These are phyloP conservation scores for Cyclotella atomus DNA, from an alignment of 108 stramenopile genomes.

Conservation along the genomic window DNA sequence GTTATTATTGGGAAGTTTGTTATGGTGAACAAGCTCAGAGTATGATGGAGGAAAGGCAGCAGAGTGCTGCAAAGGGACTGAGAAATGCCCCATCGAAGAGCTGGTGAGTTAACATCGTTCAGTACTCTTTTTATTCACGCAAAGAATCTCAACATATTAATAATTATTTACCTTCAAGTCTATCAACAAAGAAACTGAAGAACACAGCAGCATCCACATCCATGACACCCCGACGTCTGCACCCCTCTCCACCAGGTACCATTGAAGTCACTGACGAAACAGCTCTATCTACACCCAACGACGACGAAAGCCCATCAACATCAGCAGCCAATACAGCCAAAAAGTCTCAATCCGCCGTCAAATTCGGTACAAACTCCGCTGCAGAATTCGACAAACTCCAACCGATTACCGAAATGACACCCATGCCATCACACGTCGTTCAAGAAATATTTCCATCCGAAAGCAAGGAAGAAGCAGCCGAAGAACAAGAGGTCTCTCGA, in stretches of 20 bases:
- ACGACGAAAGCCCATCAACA: conserved; percentile 7
- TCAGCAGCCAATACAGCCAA: conserved; percentile 1
- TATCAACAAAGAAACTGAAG: conserved; percentile 43
- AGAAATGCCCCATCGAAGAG: conserved; percentile 37
- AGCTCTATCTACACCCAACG: conserved; percentile 20
- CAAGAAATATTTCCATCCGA: conserved; percentile 38
- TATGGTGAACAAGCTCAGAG: conserved; percentile 29
- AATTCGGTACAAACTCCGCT: conserved; percentile 45
- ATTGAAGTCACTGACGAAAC: conserved; percentile 5
- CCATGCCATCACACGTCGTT: conserved; percentile 31
- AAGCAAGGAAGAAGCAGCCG: conserved; percentile 9
- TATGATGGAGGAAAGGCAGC: not conserved
- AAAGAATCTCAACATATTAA: not conserved
- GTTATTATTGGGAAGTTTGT: conserved; percentile 50
- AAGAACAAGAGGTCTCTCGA: conserved; percentile 13
- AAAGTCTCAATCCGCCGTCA: conserved; percentile 35
- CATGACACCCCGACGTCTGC: conserved; percentile 42
- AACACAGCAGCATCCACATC: conserved; percentile 13
- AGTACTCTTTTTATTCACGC: too few relatives aligned
- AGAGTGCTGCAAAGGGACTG: not conserved
- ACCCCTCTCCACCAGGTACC: conserved; percentile 8
- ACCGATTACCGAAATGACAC: conserved; percentile 50
- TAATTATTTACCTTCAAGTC: conserved; percentile 11
- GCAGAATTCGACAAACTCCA: conserved; percentile 41
- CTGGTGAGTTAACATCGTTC: conserved; percentile 28